phyloP scores from a whole-genome alignment of 306 rosid species.

The Rosa persica region DNA sequence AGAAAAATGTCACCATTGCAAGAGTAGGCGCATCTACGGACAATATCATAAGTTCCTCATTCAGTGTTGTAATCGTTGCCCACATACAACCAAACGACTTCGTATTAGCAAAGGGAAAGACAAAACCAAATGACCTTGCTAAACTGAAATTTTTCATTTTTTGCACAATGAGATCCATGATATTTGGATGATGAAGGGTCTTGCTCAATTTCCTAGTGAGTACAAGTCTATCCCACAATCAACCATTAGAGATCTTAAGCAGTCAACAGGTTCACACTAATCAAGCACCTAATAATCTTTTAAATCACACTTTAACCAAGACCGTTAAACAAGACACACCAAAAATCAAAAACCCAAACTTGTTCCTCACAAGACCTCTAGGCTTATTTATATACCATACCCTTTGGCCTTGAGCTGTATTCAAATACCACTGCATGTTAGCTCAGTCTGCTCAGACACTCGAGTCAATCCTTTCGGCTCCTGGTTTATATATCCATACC shows the following conservation, averaged over 20 bases:
- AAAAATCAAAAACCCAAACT: background rate
- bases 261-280: slow-evolving; percentile 5
- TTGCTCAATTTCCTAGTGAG: background rate
- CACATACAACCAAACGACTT: too few relatives aligned
- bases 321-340: background rate
- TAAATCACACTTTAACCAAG: background rate
- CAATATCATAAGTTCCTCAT: too few relatives aligned
- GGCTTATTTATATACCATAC: background rate
- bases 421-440: background rate
- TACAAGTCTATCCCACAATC: background rate
- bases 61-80: too few relatives aligned
- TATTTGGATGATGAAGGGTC: background rate
- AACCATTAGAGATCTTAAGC: background rate
- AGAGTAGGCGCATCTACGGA: too few relatives aligned
- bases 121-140: too few relatives aligned
- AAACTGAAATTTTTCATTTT: background rate
- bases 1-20: too few relatives aligned
- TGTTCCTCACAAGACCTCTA: background rate
- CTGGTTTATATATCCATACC: background rate
- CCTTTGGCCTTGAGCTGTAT: background rate
- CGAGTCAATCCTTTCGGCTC: background rate
- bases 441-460: background rate
- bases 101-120: too few relatives aligned
- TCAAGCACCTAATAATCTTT: background rate
- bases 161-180: background rate